Conservation (phyloP, 164 flowering plant species). For the Saururus chinensis region DNA sequence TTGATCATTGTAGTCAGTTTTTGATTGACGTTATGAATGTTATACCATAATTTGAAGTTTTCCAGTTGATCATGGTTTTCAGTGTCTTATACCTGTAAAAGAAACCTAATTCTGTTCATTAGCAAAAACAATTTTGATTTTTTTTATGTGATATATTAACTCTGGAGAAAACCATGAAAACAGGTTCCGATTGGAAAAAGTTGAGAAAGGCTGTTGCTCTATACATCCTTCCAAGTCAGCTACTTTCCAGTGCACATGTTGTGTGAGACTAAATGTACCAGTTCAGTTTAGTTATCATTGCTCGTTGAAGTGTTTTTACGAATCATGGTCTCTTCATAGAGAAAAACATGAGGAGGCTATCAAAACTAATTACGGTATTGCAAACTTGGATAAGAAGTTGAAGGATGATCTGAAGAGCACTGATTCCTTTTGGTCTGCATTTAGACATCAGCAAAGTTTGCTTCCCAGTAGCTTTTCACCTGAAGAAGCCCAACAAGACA, state of each 20-base stretch:
- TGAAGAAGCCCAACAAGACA: neutral
- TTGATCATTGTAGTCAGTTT: too few relatives aligned
- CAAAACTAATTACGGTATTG: conserved; percentile 2
- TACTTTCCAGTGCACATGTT: conserved; percentile 22
- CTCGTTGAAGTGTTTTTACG: conserved; percentile 19
- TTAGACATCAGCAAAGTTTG: conserved; percentile 1
- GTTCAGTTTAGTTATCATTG: conserved; percentile 20
- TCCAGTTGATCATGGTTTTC: neutral
- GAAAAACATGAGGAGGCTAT: conserved; percentile 13
- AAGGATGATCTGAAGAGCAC: conserved; percentile 11
- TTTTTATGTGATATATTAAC: neutral
- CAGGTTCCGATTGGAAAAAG: conserved; percentile 24
- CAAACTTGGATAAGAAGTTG: neutral
- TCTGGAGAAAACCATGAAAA: neutral
- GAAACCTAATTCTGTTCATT: neutral
- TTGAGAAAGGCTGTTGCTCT: conserved; percentile 11
- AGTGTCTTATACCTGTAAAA: neutral
- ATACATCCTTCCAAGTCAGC: conserved; percentile 21
- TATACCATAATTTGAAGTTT: too few relatives aligned
- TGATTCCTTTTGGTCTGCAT: conserved; percentile 2
- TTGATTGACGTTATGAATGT: too few relatives aligned
- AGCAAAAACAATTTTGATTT: neutral
- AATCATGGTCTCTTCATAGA: conserved; percentile 22
- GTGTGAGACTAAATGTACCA: conserved; percentile 13
- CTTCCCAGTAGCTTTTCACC: neutral